phyloP scores from a whole-genome alignment of 306 rosid genomes.

The Glycine latifolia region DNA sequence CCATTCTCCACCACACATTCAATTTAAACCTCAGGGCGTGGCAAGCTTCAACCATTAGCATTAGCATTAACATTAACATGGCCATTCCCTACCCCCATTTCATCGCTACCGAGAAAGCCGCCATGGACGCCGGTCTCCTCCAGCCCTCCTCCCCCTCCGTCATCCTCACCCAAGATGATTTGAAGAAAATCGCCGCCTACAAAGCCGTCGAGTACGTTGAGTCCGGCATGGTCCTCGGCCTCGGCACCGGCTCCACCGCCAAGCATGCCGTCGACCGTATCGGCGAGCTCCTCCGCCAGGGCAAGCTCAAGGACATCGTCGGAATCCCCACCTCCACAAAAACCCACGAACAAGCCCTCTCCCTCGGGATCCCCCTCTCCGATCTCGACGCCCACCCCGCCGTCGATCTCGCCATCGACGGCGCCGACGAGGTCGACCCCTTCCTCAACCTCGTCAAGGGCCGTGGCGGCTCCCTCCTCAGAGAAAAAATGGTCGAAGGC shows the following conservation, averaged over 20 bases:
- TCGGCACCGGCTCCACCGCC: constrained; percentile 93
- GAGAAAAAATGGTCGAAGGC: constrained; percentile 89
- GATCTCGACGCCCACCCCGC: constrained; percentile 78
- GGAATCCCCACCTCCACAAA: constrained; percentile 86
- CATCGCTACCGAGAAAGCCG: constrained; percentile 59
- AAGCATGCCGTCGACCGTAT: constrained; percentile 83
- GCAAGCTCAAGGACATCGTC: constrained; percentile 64
- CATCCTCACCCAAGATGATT: constrained; percentile 77
- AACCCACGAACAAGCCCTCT: constrained; percentile 80
- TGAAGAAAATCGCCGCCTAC: constrained; percentile 91
- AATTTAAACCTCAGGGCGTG: too few species aligned
- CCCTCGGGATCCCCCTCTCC: constrained; percentile 75
- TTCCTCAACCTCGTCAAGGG: constrained; percentile 78
- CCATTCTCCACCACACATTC: background rate
- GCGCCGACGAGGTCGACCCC: constrained; percentile 95
- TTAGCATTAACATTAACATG: constrained; percentile 33
- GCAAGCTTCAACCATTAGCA: too few species aligned
- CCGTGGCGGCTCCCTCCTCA: constrained; percentile 83
- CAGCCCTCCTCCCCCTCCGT: constrained; percentile 47
- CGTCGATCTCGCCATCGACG: constrained; percentile 85
- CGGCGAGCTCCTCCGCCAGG: constrained; percentile 77
- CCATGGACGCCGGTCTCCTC: constrained; percentile 69
- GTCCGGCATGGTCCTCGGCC: constrained; percentile 91
- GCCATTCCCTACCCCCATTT: constrained; percentile 68
- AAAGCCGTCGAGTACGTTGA: constrained; percentile 85